Base-by-base conservation (phyloP, 495 filamentous ascomycete genomes). In the Aspergillus sclerotiicarbonarius region DNA sequence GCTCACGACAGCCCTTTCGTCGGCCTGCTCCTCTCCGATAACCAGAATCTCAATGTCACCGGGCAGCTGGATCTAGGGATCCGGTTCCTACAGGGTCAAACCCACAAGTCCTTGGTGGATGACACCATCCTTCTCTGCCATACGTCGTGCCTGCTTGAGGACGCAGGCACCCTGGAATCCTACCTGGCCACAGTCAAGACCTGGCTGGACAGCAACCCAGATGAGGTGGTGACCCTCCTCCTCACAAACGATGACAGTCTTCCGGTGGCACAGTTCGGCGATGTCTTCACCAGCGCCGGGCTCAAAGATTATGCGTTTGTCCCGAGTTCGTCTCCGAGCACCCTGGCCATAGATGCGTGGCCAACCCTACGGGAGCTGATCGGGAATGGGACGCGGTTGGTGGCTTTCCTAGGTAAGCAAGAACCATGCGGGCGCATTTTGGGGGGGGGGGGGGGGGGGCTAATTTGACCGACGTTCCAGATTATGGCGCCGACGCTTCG, bases 1-100 rank as follows among this genome's bases (percentile, higher is more conserved):
- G 81, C 87, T 25, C 88, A 91, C 68, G 82, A 90, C 67, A 81
- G 80, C 31, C 67, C 87, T 52, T 90, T 90, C 65, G 80, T 90
- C 37, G 79, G 79, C 30, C 76, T 81, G 53, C 76, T 82, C 15
- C 70, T 82, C 7, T 75, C 82, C 16, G 85, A 87, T 3, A 89
- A 90, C 61, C 88, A 90, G 64, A 86, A 80, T 63, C 80, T 82
- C 69, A 80, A 84, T 62, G 78, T 86, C 29, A 84, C 82, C n/a
- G 72, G 76, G 0, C 86, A 88, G 41, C 78, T 91, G 4, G 78
- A 85, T 30, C 80, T 85, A 19, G 88, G 89, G 10, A 79, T 91
- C 56, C 83, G 88, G 8, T 81, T 88, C 32, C 73, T 91, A 1
- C 85, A 90, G 65, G 85, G 75, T 18, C 88, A 92, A 67, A 84